Base-by-base conservation (phyloP, 192 early-diverging fungal genomes). In the Borealophlyctis nickersoniae region DNA sequence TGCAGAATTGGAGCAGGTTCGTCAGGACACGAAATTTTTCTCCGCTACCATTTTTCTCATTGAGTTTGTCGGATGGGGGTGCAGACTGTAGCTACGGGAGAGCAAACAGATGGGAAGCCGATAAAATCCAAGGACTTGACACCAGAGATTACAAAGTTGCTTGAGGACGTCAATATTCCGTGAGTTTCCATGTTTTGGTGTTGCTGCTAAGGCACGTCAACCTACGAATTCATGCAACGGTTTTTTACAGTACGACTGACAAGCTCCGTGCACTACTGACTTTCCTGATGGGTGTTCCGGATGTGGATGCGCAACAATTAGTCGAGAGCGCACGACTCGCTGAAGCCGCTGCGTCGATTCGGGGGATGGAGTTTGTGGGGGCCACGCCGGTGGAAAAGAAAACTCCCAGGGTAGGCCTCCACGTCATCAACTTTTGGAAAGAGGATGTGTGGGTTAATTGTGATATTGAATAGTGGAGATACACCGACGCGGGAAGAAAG, bases 261-360 rank as follows among this genome's bases (percentile, higher is more conserved):
- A 91, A 88, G 66, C 69, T 83, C 1, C 85, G 90, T 5, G 54
- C 89, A 35, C 72, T 91, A 30, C 77, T 88, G 65, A 79, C 83
- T 22, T 87, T 81, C 35, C n/a, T 31, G 11, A 24, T 45, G 24
- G 36, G 61, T 4, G 39, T 69, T 22, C 26, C 69, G 0, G 48
- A 50, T 0, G 32, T 34, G 26, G 66, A 73, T 9, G 19, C 54
- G 26, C 2, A 30, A 0, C 57, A 32, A 1, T 31, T 66, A 19
- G 54, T 39, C 34, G 67, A 69, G 11, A 30, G 24, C 32, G 66
- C 57, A 31, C 39, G 50, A 23, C 36, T 62, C 29, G 49, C 22
- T 5, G 23, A 24, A 52, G 72, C 54, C 28, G 36, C 49, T 5
- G 65, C 35, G 22, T 65, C 63, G 5, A 29, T 70, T n/a, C 14